Conservation (phyloP, 108 stramenopile genomes). For the Nitzschia putrida region DNA sequence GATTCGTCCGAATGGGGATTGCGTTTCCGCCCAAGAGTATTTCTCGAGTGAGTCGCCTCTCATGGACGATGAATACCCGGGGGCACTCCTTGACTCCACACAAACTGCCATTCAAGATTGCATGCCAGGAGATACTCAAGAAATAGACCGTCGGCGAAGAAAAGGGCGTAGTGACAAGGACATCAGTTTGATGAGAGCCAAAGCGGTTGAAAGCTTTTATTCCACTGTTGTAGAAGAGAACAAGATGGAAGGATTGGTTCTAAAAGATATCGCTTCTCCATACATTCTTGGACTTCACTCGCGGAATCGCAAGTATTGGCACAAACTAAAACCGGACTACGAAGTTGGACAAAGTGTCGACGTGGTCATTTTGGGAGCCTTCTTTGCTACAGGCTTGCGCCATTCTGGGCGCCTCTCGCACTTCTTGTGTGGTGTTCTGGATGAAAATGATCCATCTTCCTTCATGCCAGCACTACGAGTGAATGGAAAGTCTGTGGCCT, state of each 20-base stretch:
- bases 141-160: slow-evolving; percentile 34
- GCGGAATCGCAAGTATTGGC: slow-evolving; percentile 67
- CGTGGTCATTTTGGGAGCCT: slow-evolving; percentile 54
- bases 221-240: slow-evolving; percentile 60
- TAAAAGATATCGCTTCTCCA: slow-evolving; percentile 83
- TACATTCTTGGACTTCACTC: slow-evolving; percentile 57
- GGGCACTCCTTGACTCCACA: slow-evolving; percentile 59
- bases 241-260: slow-evolving; percentile 71
- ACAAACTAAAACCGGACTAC: slow-evolving; percentile 72
- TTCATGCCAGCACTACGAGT: slow-evolving; percentile 67
- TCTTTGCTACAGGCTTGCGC: slow-evolving; percentile 51
- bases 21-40: slow-evolving; percentile 56
- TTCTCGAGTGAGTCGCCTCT: slow-evolving; percentile 41
- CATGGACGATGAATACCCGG: slow-evolving; percentile 33
- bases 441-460: slow-evolving; percentile 46
- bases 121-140: slow-evolving; percentile 15
- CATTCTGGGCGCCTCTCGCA: slow-evolving; percentile 44
- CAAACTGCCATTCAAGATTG: slow-evolving; percentile 32
- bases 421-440: slow-evolving; percentile 70
- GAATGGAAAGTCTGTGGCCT: slow-evolving; percentile 40
- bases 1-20: slow-evolving; percentile 72
- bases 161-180: slow-evolving; percentile 33
- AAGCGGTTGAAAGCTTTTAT: slow-evolving; percentile 63
- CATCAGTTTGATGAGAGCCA: slow-evolving; percentile 59
- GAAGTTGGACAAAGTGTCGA: slow-evolving; percentile 52